Conservation (phyloP, 805 yeast genomes). For the Metschnikowia koreensis region DNA sequence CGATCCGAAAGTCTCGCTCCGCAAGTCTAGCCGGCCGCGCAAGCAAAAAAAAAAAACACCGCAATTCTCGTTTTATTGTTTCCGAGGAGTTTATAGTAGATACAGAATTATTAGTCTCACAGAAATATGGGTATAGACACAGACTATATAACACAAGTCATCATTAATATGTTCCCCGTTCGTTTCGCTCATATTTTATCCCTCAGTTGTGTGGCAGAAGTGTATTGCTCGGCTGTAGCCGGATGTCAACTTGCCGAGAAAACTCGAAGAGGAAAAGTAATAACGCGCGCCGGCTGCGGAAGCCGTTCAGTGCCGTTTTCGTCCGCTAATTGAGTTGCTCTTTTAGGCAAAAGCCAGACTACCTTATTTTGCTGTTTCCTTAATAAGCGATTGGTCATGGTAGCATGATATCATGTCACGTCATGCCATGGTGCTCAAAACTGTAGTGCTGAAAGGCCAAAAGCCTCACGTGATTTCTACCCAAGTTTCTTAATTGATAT, state of each 20-base stretch:
- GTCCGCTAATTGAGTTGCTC: not conserved
- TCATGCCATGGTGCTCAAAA: no score
- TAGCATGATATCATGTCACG: not conserved
- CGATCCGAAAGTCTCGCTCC: not conserved
- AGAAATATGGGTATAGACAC: no score
- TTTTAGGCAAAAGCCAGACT: not conserved
- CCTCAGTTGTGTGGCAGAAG: no score
- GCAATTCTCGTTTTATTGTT: not conserved
- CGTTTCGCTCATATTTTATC: no score
- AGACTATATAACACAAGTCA: not conserved
- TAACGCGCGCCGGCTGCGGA: constrained; percentile 1
- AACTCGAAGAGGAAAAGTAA: not conserved
- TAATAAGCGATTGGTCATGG: not conserved
- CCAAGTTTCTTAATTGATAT: no score
- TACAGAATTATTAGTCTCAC: no score
- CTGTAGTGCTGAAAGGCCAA: no score
- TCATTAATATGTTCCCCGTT: not conserved
- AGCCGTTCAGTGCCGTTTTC: not conserved
- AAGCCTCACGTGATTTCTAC: no score
- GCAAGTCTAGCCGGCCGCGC: not conserved
- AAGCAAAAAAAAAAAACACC: not conserved
- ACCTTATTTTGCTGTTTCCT: not conserved
- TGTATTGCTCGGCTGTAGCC: not conserved
- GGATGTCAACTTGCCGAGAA: not conserved
- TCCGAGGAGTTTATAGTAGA: no score